Base-by-base conservation (phyloP, 2,329 filamentous ascomycete species). In the Fusarium virguliforme region DNA sequence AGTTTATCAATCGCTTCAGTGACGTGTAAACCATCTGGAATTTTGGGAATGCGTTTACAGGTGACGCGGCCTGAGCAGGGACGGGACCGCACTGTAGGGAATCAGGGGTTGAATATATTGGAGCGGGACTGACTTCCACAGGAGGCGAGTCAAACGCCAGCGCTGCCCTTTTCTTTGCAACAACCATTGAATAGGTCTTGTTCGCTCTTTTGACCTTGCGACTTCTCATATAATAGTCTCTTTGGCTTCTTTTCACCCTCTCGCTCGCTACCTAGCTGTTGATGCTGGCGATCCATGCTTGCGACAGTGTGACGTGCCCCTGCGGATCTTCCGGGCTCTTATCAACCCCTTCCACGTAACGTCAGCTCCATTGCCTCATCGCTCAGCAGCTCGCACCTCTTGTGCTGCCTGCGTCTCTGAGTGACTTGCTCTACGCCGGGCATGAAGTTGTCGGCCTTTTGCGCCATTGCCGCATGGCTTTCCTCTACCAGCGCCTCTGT, bases 381-480 rank as follows among this genome's bases (percentile, higher is more conserved):
- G 38, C 18, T 43, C 24, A 10, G 22, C 46, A 32, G 43, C 38
- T 12, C 18, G 22, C 9, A 40, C 9, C 41, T 48, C 12, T 34
- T 9, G 51, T 28, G 7, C 50, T 37, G 8, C 8, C 32, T 8
- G 13, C 8, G 50, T 2, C 22, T 28, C 13, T 54, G 34, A 10
- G 13, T 37, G 24, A 30, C 13, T 15, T 6, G 41, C 30, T 48
- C 12, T 18, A 28, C n/a, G 3, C 15, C 30, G 18, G 43, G 13
- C 4, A 72, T 72, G 70, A 71, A 53, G 18, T 1, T 62, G 7
- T 41, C 48, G 24, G 43, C 51, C 18, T 32, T 61, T 26, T 57
- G 43, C 24, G 59, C 28, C 24, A 28, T 38, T 10, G 56, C 60
- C 50, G 3, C 53, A n/a, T 69, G 69, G 65, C 51, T 72, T 24